Conservation (phyloP, 176 grass and related monocot genomes). For the Neostapfia colusana region DNA sequence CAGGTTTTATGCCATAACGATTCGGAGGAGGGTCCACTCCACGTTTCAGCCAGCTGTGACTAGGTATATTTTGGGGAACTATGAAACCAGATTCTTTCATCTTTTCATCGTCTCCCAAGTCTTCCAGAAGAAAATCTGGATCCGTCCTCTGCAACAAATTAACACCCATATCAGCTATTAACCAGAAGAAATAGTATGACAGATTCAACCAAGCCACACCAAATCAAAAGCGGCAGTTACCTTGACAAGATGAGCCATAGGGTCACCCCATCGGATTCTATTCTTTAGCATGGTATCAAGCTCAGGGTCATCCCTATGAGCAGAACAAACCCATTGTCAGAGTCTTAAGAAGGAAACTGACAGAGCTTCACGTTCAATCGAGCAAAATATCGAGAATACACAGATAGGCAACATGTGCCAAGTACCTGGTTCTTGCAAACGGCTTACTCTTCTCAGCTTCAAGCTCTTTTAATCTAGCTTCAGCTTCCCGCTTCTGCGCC, state of each 20-base stretch:
- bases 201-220: conserved; percentile 15
- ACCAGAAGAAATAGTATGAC: conserved; percentile 11
- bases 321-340: conserved; percentile 20
- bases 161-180: conserved; percentile 26
- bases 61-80: conserved; percentile 82
- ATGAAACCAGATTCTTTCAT: conserved; percentile 99
- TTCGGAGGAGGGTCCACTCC: conserved; percentile 88
- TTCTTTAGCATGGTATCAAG: conserved; percentile 85
- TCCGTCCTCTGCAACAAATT: conserved; percentile 53
- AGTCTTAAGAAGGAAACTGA: not conserved
- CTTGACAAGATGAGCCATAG: conserved; percentile 95
- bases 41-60: conserved; percentile 88
- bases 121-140: conserved; percentile 54
- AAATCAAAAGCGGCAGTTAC: conserved; percentile 50
- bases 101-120: conserved; percentile 83
- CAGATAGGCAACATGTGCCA: not conserved
- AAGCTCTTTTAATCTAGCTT: conserved; percentile 61
- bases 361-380: not conserved
- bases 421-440: conserved; percentile 87
- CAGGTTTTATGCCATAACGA: conserved; percentile 81
- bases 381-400: conserved; percentile 8
- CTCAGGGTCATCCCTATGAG: conserved; percentile 83
- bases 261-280: conserved; percentile 88
- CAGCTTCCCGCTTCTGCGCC: conserved; percentile 88
- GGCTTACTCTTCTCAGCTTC: conserved; percentile 75